Evolutionary conservation across 805 yeast species (phyloP), one percentile per base, ranked within the genome.

Genomic region (Yarrowia sp.): DNA sequence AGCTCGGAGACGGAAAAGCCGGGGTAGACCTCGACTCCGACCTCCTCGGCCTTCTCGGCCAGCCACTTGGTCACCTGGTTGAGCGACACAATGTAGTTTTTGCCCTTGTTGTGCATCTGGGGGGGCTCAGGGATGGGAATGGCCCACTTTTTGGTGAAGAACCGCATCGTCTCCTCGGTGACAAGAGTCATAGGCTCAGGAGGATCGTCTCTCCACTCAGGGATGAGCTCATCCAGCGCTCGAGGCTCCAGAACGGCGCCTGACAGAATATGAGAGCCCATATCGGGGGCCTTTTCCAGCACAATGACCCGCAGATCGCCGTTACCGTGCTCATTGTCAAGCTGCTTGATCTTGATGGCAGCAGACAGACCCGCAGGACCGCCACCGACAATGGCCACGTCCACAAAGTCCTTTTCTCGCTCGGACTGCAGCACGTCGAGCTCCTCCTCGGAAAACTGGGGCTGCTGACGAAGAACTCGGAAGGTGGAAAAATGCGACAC

Each of bases 361-460:
- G 99, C 89, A 0, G 97, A 93, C 64, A 95, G 81, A 3, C 99
- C 99, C 1, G 98, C 96, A 8, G 98, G 98, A 0, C 99, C 99
- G 43, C 97, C 98, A 52, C 99, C 99, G 1, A 95, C 97, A 65
- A 95, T 92, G 74, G 97, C 90, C 26, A 95, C 97, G 77, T 95
- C 99, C 14, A 91, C 97, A 41, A 86, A 85, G 75, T 95, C 99
- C 14, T 83, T 85, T 7, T 90, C 97, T 69, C 98, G 82, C 71
- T 88, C 91, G 71, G 86, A 89, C 11, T 61, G 32, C 42, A 72
- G 68, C 19, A 65, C 50, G 8, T 65, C 68, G 2, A 52, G 50
- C 32, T 65, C 68, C 16, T 65, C 68, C 61, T 65, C 68, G 50
- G 68, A 35, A n/a, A 10, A 49, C 50, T 63, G 56, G 7, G 32